Evolutionary conservation across 2,329 filamentous ascomycete species (phyloP).

Genomic region (Pseudopyrenochaeta lycopersici): DNA sequence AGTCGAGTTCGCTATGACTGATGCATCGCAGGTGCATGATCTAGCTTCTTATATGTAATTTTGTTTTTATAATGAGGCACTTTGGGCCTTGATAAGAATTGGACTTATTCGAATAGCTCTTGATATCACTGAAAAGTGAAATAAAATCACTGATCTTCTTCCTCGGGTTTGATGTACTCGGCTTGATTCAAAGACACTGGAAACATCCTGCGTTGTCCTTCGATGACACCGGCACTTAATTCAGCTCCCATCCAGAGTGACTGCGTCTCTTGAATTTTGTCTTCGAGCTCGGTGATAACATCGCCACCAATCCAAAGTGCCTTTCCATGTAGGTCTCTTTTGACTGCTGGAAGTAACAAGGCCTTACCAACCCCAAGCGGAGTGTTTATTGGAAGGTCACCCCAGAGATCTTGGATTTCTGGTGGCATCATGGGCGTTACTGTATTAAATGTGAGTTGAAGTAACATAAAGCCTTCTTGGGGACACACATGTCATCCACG

Average conservation of each 20-base stretch:
- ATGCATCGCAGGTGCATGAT: too few relatives aligned
- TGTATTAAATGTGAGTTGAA: not conserved
- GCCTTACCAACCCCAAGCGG: conserved; percentile 7
- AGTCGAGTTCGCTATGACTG: too few relatives aligned
- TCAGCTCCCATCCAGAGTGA: conserved; percentile 14
- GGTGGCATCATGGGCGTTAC: conserved; percentile 12
- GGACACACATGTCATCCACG: too few relatives aligned
- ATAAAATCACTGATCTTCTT: too few relatives aligned
- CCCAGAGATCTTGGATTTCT: conserved; percentile 6
- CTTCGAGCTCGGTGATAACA: conserved; percentile 18
- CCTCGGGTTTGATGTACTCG: too few relatives aligned
- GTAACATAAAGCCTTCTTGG: too few relatives aligned
- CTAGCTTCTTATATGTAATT: too few relatives aligned
- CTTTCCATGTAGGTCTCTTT: conserved; percentile 14
- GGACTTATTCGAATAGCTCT: too few relatives aligned
- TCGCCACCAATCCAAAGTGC: conserved; percentile 12
- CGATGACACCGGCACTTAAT: conserved; percentile 13
- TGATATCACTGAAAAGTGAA: too few relatives aligned
- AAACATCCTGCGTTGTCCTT: conserved; percentile 12
- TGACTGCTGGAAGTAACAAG: conserved; percentile 12
- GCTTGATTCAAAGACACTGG: too few relatives aligned
- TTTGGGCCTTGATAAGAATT: too few relatives aligned
- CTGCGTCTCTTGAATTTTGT: conserved; percentile 15
- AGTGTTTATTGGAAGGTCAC: conserved; percentile 7
- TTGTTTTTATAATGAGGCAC: too few relatives aligned